Conservation (phyloP, 2,329 filamentous ascomycete genomes). For the Rutstroemia sp. region DNA sequence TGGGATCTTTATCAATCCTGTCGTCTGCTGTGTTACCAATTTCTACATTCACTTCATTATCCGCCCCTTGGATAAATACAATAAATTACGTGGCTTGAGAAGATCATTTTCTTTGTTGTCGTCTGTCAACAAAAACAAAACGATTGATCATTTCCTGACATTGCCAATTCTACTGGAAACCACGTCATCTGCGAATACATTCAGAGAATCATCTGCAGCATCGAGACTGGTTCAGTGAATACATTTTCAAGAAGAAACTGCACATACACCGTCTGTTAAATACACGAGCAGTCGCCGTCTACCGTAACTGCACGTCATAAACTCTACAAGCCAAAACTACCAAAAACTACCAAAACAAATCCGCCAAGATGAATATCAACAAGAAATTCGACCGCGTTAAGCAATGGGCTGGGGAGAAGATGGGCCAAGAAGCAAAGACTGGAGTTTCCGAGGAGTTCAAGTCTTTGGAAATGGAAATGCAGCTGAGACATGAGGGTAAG, state of each 20-base stretch:
- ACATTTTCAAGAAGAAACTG: background rate
- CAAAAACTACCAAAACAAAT: background rate
- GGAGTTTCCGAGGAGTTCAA: slow-evolving; percentile 86
- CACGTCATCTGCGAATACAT: background rate
- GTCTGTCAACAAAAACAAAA: background rate
- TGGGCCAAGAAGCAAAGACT: slow-evolving; percentile 87
- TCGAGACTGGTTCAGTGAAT: no score
- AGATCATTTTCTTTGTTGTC: background rate
- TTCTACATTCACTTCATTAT: background rate
- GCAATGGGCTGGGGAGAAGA: slow-evolving; percentile 97
- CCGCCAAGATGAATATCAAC: slow-evolving; percentile 32
- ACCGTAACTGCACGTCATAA: background rate
- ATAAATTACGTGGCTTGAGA: background rate
- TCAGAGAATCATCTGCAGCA: background rate
- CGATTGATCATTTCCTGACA: background rate
- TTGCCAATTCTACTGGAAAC: background rate
- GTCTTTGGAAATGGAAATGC: slow-evolving; percentile 83
- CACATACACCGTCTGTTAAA: background rate
- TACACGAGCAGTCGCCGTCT: background rate
- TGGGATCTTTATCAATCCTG: background rate
- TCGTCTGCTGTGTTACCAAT: background rate
- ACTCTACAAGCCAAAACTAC: background rate
- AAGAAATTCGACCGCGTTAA: slow-evolving; percentile 95
- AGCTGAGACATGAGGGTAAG: slow-evolving; percentile 77
- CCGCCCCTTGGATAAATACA: background rate